phyloP scores from a whole-genome alignment of 2,329 filamentous ascomycete genomes.

The Exophiala dermatitidis region DNA sequence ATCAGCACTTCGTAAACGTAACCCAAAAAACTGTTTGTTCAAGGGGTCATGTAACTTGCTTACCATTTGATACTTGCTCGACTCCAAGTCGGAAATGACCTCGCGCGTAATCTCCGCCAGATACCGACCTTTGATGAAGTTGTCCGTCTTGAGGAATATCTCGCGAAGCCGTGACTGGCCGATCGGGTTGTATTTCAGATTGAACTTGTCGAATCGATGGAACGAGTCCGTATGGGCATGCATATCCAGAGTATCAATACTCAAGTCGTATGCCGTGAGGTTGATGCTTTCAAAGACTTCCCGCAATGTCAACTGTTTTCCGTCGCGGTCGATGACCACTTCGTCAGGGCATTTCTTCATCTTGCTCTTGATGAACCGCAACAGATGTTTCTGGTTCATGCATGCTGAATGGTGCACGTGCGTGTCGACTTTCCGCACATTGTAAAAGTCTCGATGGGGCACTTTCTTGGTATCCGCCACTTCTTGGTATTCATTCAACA shows the following conservation, averaged over 20 bases:
- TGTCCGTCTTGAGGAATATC: constrained; percentile 99
- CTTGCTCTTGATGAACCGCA: constrained; percentile 99
- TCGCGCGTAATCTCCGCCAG: constrained; percentile 96
- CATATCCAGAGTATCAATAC: constrained; percentile 98
- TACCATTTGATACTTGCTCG: constrained; percentile 97
- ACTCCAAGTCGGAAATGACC: constrained; percentile 92
- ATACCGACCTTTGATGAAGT: constrained; percentile 92
- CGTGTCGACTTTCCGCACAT: constrained; percentile 96
- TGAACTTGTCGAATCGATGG: constrained; percentile 99
- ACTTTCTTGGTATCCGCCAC: constrained; percentile 97
- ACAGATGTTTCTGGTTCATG: constrained; percentile 98
- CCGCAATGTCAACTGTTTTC: constrained; percentile 78
- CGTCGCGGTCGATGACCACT: constrained; percentile 84
- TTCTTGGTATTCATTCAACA: constrained; percentile 96
- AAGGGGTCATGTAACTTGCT: neutral
- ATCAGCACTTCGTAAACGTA: neutral
- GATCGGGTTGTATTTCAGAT: constrained; percentile 96
- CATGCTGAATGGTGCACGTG: constrained; percentile 98
- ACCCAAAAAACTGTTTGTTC: neutral
- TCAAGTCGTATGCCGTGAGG: constrained; percentile 91
- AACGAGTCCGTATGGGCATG: constrained; percentile 98
- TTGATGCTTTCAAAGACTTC: constrained; percentile 98
- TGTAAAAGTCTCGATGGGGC: constrained; percentile 97
- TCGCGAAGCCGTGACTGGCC: constrained; percentile 90
- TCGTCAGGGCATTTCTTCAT: constrained; percentile 98